phyloP scores from a whole-genome alignment of 352 stramenopile species.

The Pythium oligandrum region DNA sequence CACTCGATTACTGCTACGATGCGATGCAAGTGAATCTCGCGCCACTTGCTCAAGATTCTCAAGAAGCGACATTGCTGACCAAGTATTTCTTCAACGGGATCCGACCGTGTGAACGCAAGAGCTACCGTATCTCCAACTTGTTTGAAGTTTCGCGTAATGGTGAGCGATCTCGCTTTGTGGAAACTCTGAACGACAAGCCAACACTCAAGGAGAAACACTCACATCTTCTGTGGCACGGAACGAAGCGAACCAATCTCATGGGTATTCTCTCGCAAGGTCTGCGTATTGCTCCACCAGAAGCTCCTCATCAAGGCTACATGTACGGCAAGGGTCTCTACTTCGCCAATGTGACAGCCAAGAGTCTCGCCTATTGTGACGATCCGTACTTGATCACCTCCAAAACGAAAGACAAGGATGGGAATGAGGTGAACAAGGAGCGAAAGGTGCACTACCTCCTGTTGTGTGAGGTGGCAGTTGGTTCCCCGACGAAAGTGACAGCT shows the following conservation, averaged over 20 bases:
- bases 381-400: conserved; percentile 41
- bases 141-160: conserved; percentile 61
- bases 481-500: conserved; percentile 24
- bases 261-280: conserved; percentile 82
- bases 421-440: conserved; percentile 35
- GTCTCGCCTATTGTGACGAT: conserved; percentile 61
- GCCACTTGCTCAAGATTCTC: conserved; percentile 18
- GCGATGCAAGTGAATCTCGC: conserved; percentile 59
- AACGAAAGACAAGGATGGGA: conserved; percentile 23
- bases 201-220: conserved; percentile 33
- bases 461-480: conserved; percentile 63
- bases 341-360: conserved; percentile 74
- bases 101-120: conserved; percentile 12
- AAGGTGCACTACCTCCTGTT: conserved; percentile 68
- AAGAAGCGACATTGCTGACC: conserved; percentile 44
- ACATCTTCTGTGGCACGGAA: conserved; percentile 84
- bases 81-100: conserved; percentile 66
- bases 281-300: conserved; percentile 81
- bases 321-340: conserved; percentile 89
- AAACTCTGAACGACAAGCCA: conserved; percentile 33
- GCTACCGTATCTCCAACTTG: conserved; percentile 57
- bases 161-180: conserved; percentile 43
- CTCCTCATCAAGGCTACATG: conserved; percentile 70
- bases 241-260: conserved; percentile 77
- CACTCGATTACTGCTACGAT: conserved; percentile 79